Base-by-base conservation (phyloP, 2,329 filamentous ascomycete species). In the Epichloe uncinata region DNA sequence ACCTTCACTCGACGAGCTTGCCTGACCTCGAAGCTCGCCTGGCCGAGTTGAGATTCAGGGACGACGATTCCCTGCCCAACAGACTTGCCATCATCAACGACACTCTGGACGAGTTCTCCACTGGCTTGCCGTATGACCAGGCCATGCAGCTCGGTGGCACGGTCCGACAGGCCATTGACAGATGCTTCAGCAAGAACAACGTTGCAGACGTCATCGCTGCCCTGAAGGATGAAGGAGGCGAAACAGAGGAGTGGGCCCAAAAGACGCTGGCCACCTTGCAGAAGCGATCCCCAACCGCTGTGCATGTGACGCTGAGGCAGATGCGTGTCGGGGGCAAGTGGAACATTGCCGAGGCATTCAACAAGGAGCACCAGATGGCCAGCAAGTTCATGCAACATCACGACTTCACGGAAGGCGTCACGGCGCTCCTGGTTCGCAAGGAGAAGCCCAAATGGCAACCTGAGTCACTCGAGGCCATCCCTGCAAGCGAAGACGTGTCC, bases 331-430 rank as follows among this genome's bases (percentile, higher is more conserved):
- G 87, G 53, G 69, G 71, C 57, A 63, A 73, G 35, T 97, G 93
- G 93, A 75, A 76, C 55, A 95, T 98, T 59, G 72, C 77, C 15
- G 78, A 95, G 68, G 82, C 91, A 1, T 98, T 97, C 74, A 74
- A 82, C 62, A 81, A 81, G 55, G 93, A 98, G 71, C 79, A 93
- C 68, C 77, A 84, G 61, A 88, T 98, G 52, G 89, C 91, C 2
- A 72, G 77, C 52, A 79, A 81, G 55, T 97, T 98, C 72, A 97
- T 98, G 91, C 75, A 76, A 50, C 84, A 93, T 64, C 85, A 80
- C 4, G 93, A 98, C 67, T 98, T 98, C 62, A 82, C 82, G 42
- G 87, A 95, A 69, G 93, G 93, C 49, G 91, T 98, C n/a, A 80
- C 80, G 47, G 84, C 88, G 22, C 77, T 84, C 45, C 75, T 98